phyloP scores from a whole-genome alignment of 257 asterid genomes.

The Mentha longifolia region DNA sequence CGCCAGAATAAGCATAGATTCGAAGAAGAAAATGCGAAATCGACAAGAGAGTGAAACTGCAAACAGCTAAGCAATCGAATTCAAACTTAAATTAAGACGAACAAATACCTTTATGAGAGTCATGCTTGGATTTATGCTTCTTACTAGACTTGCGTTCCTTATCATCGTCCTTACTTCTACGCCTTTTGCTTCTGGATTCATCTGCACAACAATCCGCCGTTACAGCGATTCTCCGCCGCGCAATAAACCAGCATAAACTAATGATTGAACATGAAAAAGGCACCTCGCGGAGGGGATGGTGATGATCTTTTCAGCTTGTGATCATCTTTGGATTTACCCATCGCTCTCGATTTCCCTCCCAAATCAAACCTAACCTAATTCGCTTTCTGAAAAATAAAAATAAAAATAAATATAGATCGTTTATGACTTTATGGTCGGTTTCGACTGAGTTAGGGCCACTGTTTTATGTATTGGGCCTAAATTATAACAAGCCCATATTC shows the following conservation, averaged over 20 bases:
- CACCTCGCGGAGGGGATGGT: constrained; percentile 42
- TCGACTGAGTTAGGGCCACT: not conserved
- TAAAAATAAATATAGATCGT: not conserved
- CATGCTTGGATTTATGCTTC: constrained; percentile 54
- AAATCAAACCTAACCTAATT: constrained; percentile 29
- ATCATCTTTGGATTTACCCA: constrained; percentile 53
- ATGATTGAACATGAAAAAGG: not conserved
- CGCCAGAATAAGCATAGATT: not conserved
- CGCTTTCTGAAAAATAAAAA: not conserved
- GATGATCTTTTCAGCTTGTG: constrained; percentile 47
- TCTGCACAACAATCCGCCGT: constrained; percentile 36
- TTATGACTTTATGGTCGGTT: too few species aligned
- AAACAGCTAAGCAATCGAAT: constrained; percentile 4
- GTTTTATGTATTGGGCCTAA: too few species aligned
- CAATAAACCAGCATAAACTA: not conserved
- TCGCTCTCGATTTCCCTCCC: constrained; percentile 39
- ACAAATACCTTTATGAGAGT: constrained; percentile 52
- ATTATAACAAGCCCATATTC: too few species aligned
- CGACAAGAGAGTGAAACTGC: not conserved
- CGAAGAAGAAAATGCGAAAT: not conserved
- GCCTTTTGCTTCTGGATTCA: constrained; percentile 46
- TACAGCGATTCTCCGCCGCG: not conserved
- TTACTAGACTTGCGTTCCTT: constrained; percentile 48
- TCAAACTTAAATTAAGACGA: not conserved
- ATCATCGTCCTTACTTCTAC: constrained; percentile 47